These are phyloP conservation scores for Rhizophlyctis rosea DNA, from an alignment of 192 early-diverging fungal species.

Conservation along the genomic window DNA sequence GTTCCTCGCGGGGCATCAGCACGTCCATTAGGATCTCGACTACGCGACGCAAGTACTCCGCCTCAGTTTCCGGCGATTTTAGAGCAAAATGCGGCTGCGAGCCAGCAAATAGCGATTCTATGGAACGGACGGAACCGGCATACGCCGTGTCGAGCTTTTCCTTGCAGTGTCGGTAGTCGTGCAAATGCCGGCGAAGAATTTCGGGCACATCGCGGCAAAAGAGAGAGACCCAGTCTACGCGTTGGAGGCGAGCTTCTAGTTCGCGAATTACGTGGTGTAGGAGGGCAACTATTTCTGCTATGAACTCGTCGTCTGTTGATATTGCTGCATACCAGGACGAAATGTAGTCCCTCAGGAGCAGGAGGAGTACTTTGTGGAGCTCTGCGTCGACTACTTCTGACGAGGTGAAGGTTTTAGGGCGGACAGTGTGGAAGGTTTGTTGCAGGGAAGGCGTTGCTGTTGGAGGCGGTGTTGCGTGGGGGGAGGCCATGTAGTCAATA, in stretches of 20 bases:
- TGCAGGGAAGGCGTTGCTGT: constrained; percentile 4
- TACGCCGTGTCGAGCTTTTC: constrained; percentile 40
- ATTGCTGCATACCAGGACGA: constrained; percentile 26
- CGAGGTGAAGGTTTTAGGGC: constrained; percentile 22
- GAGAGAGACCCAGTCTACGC: constrained; percentile 34
- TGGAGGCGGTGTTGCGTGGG: no score
- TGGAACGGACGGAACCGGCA: constrained; percentile 29
- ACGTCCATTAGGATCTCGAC: constrained; percentile 32
- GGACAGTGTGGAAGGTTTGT: constrained; percentile 10
- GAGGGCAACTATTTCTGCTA: constrained; percentile 19
- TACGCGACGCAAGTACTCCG: constrained; percentile 34
- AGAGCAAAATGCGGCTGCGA: constrained; percentile 41
- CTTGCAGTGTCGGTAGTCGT: constrained; percentile 32
- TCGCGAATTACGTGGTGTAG: constrained; percentile 10
- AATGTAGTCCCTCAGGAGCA: constrained; percentile 31
- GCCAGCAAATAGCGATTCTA: constrained; percentile 42
- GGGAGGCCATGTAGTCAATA: no score
- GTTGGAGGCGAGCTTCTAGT: constrained; percentile 16
- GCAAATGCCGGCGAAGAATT: constrained; percentile 30
- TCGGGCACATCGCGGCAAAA: constrained; percentile 27
- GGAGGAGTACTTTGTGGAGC: constrained; percentile 18
- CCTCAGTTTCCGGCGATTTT: constrained; percentile 24
- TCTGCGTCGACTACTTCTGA: constrained; percentile 27
- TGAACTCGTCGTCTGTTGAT: constrained; percentile 34
- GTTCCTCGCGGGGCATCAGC: constrained; percentile 29